Evolutionary conservation across 257 asterid species (phyloP).

Genomic region (Haberlea rhodopensis): DNA sequence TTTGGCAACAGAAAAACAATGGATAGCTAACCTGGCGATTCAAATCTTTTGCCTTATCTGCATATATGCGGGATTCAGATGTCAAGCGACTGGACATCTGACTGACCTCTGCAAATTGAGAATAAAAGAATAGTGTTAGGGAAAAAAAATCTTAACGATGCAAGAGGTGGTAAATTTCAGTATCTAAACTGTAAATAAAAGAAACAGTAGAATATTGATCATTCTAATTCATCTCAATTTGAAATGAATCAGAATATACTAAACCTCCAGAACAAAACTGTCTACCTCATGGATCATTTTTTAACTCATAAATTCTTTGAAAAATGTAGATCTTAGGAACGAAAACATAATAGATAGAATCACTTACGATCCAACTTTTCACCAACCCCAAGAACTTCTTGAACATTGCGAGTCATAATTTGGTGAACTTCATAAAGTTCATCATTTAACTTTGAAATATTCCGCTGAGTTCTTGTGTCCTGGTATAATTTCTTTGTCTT

Average conservation of each 20-base stretch:
- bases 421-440: slow-evolving; percentile 99
- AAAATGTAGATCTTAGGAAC: slow-evolving; percentile 3
- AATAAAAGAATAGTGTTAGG: slow-evolving; percentile 12
- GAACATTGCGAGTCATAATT: slow-evolving; percentile 97
- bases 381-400: slow-evolving; percentile 98
- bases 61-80: slow-evolving; percentile 85
- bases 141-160: not conserved
- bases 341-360: slow-evolving; percentile 9
- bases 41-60: slow-evolving; percentile 86
- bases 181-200: slow-evolving; percentile 7
- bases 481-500: slow-evolving; percentile 89
- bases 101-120: slow-evolving; percentile 64
- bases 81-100: slow-evolving; percentile 92
- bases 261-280: too few relatives aligned
- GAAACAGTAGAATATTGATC: slow-evolving; percentile 3
- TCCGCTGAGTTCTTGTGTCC: slow-evolving; percentile 93
- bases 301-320: not conserved
- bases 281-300: too few relatives aligned
- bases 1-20: slow-evolving; percentile 8
- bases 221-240: too few relatives aligned
- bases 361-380: slow-evolving; percentile 96
- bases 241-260: too few relatives aligned
- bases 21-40: slow-evolving; percentile 73
- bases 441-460: slow-evolving; percentile 84
- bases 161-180: not conserved